These are phyloP conservation scores for Rubia yunnanensis DNA, from an alignment of 257 asterid species.

Conservation along the genomic window DNA sequence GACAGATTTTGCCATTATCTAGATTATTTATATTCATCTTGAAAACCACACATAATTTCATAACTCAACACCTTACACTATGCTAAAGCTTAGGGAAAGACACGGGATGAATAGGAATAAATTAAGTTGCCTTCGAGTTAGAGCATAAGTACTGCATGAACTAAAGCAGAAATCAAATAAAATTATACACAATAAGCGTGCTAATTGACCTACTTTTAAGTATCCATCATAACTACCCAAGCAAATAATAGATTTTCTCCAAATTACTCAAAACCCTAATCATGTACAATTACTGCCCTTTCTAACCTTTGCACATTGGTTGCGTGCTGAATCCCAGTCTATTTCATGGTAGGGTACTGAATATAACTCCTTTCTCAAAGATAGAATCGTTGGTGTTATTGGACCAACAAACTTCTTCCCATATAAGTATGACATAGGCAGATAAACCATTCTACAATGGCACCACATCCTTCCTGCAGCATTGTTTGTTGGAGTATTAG, in stretches of 20 bases:
- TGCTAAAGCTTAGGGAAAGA: not conserved
- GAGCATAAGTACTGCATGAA: not conserved
- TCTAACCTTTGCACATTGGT: conserved; percentile 90
- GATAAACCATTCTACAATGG: conserved; percentile 98
- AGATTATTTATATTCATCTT: not conserved
- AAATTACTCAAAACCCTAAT: not conserved
- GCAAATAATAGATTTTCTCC: conserved; percentile 1
- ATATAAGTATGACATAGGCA: conserved; percentile 90
- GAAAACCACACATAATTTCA: not conserved
- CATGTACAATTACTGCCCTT: conserved; percentile 8
- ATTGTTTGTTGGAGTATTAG: conserved; percentile 7
- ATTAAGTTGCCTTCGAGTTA: not conserved
- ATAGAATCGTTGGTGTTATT: conserved; percentile 78
- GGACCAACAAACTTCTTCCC: conserved; percentile 94
- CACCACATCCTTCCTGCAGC: conserved; percentile 99
- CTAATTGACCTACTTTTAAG: conserved; percentile 3
- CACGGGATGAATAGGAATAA: not conserved
- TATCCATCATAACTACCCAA: not conserved
- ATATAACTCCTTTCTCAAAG: conserved; percentile 82
- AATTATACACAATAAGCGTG: not conserved
- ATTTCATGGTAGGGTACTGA: conserved; percentile 79
- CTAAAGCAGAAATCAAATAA: not conserved
- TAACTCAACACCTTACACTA: not conserved
- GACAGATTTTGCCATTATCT: not conserved
- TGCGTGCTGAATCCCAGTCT: conserved; percentile 83